Base-by-base conservation (phyloP, 352 stramenopile species). In the Globisporangium cylindrosporum region DNA sequence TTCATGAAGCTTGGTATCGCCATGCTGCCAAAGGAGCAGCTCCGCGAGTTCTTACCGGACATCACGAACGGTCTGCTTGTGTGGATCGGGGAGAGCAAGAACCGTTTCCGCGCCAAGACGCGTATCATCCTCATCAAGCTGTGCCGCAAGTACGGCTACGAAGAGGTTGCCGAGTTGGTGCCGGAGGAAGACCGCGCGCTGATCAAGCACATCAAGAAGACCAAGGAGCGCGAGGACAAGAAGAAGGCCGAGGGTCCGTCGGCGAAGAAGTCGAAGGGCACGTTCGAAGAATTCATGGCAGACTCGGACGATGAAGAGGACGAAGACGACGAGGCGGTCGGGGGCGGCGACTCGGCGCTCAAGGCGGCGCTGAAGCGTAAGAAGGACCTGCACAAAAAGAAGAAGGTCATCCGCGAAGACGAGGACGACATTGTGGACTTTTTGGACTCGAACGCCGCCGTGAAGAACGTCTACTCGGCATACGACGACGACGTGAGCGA, bases 91-190 rank as follows among this genome's bases (percentile, higher is more conserved):
- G 86, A 98, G 68, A 96, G 90, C 73, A 98, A 98, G 80, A 93
- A 97, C 78, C 82, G 94, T n/a, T 98, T 98, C 78, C 88, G 96
- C 27, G 88, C 90, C 57, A 99, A 98, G 79, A 98, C 86, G 51
- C 85, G 97, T 41, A 98, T 98, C 68, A 98, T 99, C 69, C 79
- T 99, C 2, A 98, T 98, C 72, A 98, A 98, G 69, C 79, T 99
- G 32, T 97, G 96, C 59, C 85, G 93, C 60, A 91, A 97, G 64
- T 99, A 96, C 72, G 94, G 94, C 36, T 98, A 97, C 79, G 94
- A 98, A 9, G 77, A 89, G 29, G 78, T 99, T 55, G 88, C 90
- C 27, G 90, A 83, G 59, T 76, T 98, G 1, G 88, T 98, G 59
- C 94, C 96, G 0, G 81, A 91, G 41, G 90, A 94, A 58, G 94